Base-by-base conservation (phyloP, 1,284 basidiomycete species). In the Malassezia equina region DNA sequence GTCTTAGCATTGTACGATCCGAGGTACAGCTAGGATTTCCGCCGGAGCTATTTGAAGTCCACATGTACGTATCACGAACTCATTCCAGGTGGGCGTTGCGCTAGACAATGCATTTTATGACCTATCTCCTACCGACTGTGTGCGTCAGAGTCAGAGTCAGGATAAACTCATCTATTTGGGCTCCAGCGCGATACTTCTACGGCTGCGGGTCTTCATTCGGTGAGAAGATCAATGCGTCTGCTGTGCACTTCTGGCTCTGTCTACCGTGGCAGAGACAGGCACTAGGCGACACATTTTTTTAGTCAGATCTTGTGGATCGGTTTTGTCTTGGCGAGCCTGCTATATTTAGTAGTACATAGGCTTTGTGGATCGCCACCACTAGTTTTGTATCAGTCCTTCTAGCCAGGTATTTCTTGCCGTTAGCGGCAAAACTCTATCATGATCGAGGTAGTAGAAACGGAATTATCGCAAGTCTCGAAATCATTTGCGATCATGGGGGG, bases 21-120 rank as follows among this genome's bases (percentile, higher is more conserved):
- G 64, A 74, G 49, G 55, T 64, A 8, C 71, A 74, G 43, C 59
- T 55, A 6, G 70, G 69, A 4, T 63, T 74, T 56, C 71, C 71
- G 3, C 62, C 62, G 24, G 71, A 73, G 52, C 63, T 74, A 17
- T 74, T 73, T 50, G 62, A 63, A 9, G 70, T 74, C 49, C 65
- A 66, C 40, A 73, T 71, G 69, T 74, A 31, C 52, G 64, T 63
- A 28, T 5, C 9, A 28, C 9, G n/a, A 2, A 27, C 40, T 57
- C 12, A 57, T 40, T 8, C 5, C 50, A 57, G 55, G 55, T 57
- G 55, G 55, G 55, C 55, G 2, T 29, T 57, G 23, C 55, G 55
- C 17, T 57, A 57, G 39, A 34, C 19, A 31, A 48, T 27, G 3
- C 0, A 25, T 23, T 11, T n/a, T 32, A 46, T 32, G 11, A 17